Evolutionary conservation across 345 rosid genomes (phyloP).

Genomic region (Toxicodendron radicans): DNA sequence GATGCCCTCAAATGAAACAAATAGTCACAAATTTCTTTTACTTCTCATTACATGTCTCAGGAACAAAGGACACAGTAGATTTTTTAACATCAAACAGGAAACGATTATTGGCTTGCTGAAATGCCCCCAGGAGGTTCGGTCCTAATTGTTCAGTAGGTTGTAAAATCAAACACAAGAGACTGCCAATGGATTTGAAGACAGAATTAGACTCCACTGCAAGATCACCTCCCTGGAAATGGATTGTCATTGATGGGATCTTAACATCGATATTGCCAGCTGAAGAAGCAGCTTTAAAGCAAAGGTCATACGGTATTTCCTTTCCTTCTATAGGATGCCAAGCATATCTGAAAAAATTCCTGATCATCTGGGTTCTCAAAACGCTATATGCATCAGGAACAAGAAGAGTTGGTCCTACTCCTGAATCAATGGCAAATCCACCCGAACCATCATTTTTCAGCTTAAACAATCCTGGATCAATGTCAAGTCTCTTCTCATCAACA

Average conservation of each 20-base stretch:
- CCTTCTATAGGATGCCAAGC: not conserved
- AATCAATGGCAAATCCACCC: slow-evolving; percentile 15
- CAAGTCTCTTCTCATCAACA: not conserved
- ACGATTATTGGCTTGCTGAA: slow-evolving; percentile 5
- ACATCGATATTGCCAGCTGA: not conserved
- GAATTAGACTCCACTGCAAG: not conserved
- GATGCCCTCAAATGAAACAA: not conserved
- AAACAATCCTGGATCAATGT: slow-evolving; percentile 5
- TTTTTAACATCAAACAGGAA: slow-evolving; percentile 4
- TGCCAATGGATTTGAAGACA: not conserved
- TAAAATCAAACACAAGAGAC: not conserved
- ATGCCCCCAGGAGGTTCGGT: slow-evolving; percentile 12
- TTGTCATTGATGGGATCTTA: not conserved
- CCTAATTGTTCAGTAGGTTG: not conserved
- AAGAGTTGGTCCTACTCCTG: not conserved
- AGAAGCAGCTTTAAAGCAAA: not conserved
- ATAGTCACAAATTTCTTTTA: not conserved
- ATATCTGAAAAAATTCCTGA: too few species aligned
- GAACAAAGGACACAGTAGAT: not conserved
- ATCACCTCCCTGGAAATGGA: not conserved
- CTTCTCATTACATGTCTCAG: not conserved
- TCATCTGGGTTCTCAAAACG: not conserved
- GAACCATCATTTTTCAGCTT: not conserved
- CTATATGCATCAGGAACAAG: not conserved
- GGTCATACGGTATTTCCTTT: not conserved